Evolutionary conservation across 1,284 basidiomycete species (phyloP), one percentile per base, ranked within the genome.

Genomic region (Golubevia pallescens): DNA sequence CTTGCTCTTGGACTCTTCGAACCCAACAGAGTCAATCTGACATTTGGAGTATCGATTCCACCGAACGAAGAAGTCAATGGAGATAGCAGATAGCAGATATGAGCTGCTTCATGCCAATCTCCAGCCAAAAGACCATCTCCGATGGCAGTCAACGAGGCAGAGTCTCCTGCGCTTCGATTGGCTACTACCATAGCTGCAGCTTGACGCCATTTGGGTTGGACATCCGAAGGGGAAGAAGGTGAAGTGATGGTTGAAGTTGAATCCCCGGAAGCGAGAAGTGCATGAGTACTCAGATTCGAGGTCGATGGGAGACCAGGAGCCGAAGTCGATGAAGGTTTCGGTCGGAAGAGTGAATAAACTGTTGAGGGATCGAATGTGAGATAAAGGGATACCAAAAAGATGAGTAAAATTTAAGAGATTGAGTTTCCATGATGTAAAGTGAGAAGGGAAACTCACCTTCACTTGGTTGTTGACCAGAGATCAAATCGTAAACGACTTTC

Each of bases 41-140:
- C 67, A 8, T 62, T 70, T 6, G 68, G 62, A 8, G 65, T 69
- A 56, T 77, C 78, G 4, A 65, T 73, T 51, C 78, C 79, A 32
- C 75, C 77, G 19, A 78, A 62, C 6, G 72, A 66, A 38, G 77
- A 71, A 1, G 74, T 74, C n/a, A 64, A 65, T 2, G 74, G 73
- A 51, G 79, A 76, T 2, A 81, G 68, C 4, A 80, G 66, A 60
- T 85, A 84, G 69, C 65, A 85, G 38, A 82, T 72, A 60, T 84
- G 81, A 7, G 81, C 79, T 1, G 81, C 82, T 58, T 84, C 82
- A 7, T 77, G 62, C 57, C 77, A 65, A 8, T 75, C 80, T 14
- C 67, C 60, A 2, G 63, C 63, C 59, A 73, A 67, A 24, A 85
- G 74, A 16, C 74, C 75, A 57, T 85, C 82, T 20, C 82, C 82